Base-by-base conservation (phyloP, 345 rosid genomes). In the Populus pruinosa region DNA sequence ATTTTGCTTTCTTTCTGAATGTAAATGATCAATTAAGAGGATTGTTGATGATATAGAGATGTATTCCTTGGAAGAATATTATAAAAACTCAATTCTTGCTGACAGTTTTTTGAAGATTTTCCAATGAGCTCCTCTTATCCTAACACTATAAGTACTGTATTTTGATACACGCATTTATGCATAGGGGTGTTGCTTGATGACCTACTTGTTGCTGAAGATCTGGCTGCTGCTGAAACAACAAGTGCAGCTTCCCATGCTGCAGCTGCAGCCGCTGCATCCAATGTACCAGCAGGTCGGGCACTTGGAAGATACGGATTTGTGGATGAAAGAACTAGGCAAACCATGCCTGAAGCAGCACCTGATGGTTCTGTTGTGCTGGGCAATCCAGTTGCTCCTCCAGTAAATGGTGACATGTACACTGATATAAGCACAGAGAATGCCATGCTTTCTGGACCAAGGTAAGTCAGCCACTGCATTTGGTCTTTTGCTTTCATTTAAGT, bases 371-470 rank as follows among this genome's bases (percentile, higher is more conserved):
- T 96, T 73, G 92, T 93, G 72, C 83, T 96, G 75, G 99, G 96
- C 78, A 92, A 76, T 79, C 97, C 99, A 55, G 99, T 96, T 85
- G 99, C 98, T 35, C 99, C 98, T 25, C 97, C 97, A 49, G 85
- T 87, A 77, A 91, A 94, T 84, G 98, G 98, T 71, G 98, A 94
- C 76, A 89, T 96, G 93, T 83, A 89, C 87, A 90, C 94, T 71
- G 99, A 96, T 80, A 90, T 92, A 83, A 93, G 94, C 91, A 88
- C 95, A 67, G 97, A 94, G 89, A 91, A 96, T 83, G 98, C 95
- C 55, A 76, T 93, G 90, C 88, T 90, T 63, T 89, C 86, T 14
- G 98, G 94, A 85, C 67, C 89, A 53, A 87, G 97, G 99, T 95
- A 83, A 83, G 85, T 78, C 31, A 72, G 70, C 65, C 62, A 33